These are phyloP conservation scores for Stagonosporopsis rhizophila DNA, from an alignment of 2,329 filamentous ascomycete species.

Conservation along the genomic window DNA sequence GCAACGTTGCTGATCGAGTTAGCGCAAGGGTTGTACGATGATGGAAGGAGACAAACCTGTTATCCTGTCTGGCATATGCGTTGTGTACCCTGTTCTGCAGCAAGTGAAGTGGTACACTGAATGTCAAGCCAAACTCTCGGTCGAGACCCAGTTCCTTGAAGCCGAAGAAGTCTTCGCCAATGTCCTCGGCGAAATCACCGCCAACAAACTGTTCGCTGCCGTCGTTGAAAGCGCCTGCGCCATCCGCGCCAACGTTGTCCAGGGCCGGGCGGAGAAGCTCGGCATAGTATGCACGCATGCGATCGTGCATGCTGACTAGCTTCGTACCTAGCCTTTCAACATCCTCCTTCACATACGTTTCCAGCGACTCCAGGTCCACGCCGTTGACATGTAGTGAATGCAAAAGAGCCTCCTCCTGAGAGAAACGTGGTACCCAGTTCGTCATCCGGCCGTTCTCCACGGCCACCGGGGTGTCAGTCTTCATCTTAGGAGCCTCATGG, in stretches of 20 bases:
- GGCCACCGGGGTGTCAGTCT: slow-evolving; percentile 53
- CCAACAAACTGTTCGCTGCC: slow-evolving; percentile 96
- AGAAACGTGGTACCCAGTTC: slow-evolving; percentile 72
- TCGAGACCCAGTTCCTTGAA: slow-evolving; percentile 95
- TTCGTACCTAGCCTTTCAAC: slow-evolving; percentile 85
- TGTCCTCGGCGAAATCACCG: slow-evolving; percentile 96
- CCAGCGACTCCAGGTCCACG: slow-evolving; percentile 79
- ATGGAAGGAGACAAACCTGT: slow-evolving; percentile 54
- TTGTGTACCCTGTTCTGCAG: slow-evolving; percentile 89
- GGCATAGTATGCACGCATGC: slow-evolving; percentile 91
- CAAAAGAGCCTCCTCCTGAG: slow-evolving; percentile 82
- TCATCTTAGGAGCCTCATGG: slow-evolving; percentile 79
- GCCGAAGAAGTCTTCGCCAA: slow-evolving; percentile 98
- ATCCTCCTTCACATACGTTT: slow-evolving; percentile 90
- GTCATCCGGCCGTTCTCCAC: slow-evolving; percentile 41
- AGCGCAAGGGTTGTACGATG: slow-evolving; percentile 16
- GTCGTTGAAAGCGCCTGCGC: slow-evolving; percentile 90
- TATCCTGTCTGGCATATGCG: slow-evolving; percentile 79
- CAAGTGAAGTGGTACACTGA: slow-evolving; percentile 92
- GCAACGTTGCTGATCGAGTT: slow-evolving; percentile 61
- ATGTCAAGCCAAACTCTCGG: slow-evolving; percentile 84
- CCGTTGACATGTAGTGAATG: slow-evolving; percentile 88
- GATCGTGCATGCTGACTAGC: slow-evolving; percentile 84
- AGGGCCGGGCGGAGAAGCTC: slow-evolving; percentile 92
- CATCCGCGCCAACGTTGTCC: slow-evolving; percentile 77